Conservation (phyloP, 495 filamentous ascomycete genomes). For the Cudoniella acicularis region DNA sequence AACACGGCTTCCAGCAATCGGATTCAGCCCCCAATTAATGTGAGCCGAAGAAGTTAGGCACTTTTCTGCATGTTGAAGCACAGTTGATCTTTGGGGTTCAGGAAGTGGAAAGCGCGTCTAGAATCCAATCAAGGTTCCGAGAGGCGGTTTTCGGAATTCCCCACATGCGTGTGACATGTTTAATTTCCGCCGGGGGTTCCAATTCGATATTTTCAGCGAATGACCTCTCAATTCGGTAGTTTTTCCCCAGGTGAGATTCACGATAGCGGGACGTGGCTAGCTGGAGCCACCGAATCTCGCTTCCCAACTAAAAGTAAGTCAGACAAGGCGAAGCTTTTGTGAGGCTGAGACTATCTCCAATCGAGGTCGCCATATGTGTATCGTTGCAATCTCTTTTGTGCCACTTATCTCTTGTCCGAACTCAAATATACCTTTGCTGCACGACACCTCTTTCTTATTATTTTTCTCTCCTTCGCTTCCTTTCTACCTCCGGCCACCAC, state of each 20-base stretch:
- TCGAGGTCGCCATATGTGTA: not conserved
- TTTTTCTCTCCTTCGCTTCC: not conserved
- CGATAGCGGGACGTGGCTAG: not conserved
- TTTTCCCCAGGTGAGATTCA: conserved; percentile 11
- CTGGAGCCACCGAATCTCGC: not conserved
- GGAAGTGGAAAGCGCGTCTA: too few species aligned
- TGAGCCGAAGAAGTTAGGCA: too few species aligned
- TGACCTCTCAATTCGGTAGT: not conserved
- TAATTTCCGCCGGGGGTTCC: too few species aligned
- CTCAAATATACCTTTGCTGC: too few species aligned
- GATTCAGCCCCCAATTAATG: too few species aligned
- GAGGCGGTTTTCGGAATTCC: too few species aligned
- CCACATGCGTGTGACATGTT: too few species aligned
- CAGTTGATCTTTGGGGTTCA: too few species aligned
- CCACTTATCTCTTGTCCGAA: not conserved
- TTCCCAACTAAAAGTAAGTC: not conserved
- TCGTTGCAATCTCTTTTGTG: not conserved
- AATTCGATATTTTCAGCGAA: not conserved
- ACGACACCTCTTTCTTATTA: too few species aligned
- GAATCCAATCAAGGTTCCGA: too few species aligned
- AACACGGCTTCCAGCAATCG: too few species aligned
- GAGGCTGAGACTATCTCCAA: not conserved
- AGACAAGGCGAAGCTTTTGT: not conserved
- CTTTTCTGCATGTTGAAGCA: too few species aligned
- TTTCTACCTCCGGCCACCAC: not conserved